Percentiles rank a stretch among this genome's conserved stretches.
Evolutionary conservation across 768 basidiomycete species (phyloP).

Genomic region (Clitopilus hobsonii): DNA sequence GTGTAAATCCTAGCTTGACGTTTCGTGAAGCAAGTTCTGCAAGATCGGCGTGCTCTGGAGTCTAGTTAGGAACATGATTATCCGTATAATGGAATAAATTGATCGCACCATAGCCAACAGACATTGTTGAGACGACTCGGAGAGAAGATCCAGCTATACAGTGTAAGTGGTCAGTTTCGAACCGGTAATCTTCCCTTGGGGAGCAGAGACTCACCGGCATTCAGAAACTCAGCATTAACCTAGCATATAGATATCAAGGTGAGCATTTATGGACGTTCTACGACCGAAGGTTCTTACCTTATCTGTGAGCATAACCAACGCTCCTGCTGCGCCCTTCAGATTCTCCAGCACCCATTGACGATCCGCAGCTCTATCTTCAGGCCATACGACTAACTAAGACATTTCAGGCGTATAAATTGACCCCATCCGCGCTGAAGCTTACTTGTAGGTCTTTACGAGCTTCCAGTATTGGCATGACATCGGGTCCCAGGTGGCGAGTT

Average conservation of each 20-base stretch:
- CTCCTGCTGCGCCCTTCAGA: conserved; percentile 57
- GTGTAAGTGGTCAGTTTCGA: not conserved
- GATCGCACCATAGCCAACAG: conserved; percentile 77
- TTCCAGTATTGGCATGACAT: not conserved
- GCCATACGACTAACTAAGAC: conserved; percentile 43
- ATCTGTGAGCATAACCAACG: conserved; percentile 65
- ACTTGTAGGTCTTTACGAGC: not conserved
- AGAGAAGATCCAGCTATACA: conserved; percentile 65
- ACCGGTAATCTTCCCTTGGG: not conserved
- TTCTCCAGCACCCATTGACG: conserved; percentile 74
- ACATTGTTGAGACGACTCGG: conserved; percentile 88
- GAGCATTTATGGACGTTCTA: not conserved
- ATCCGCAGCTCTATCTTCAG: conserved; percentile 50
- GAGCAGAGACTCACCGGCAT: conserved; percentile 34
- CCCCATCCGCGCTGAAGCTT: not conserved
- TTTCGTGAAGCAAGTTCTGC: conserved; percentile 51
- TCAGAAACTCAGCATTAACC: conserved; percentile 72
- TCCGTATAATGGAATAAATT: not conserved
- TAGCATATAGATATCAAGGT: conserved; percentile 23
- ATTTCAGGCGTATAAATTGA: too few species aligned
- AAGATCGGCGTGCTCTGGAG: conserved; percentile 76
- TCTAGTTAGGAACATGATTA: not conserved
- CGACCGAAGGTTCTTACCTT: conserved; percentile 38
- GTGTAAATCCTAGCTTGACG: conserved; percentile 85
- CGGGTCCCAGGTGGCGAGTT: not conserved